Percentiles rank a stretch among this genome's conserved stretches.
Evolutionary conservation across 2,329 filamentous ascomycete species (phyloP).

Genomic region (Zalaria sp.): DNA sequence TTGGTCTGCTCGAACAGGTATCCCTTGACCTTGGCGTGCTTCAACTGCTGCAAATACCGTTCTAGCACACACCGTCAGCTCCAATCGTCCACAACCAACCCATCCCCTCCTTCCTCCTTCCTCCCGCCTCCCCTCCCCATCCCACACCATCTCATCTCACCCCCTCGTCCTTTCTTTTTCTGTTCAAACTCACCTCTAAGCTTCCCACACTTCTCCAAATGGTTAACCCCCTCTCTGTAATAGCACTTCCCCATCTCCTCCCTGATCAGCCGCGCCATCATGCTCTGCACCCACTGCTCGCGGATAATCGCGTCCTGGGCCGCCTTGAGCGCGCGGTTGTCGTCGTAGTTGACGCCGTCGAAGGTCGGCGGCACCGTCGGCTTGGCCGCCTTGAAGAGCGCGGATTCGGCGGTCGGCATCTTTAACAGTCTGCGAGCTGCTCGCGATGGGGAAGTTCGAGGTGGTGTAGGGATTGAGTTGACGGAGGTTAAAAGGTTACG

Average conservation of each 20-base stretch:
- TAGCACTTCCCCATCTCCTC: constrained; percentile 83
- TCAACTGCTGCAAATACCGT: constrained; percentile 64
- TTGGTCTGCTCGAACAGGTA: constrained; percentile 71
- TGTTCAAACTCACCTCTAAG: constrained; percentile 53
- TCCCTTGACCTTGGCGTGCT: constrained; percentile 63
- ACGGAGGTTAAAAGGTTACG: not conserved
- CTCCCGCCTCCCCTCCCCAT: not conserved
- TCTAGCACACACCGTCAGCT: constrained; percentile 32
- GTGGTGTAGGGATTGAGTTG: not conserved
- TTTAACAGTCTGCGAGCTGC: constrained; percentile 4
- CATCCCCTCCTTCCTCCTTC: not conserved
- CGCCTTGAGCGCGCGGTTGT: constrained; percentile 66
- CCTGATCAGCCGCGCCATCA: constrained; percentile 73
- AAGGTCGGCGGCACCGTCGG: constrained; percentile 70
- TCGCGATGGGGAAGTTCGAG: not conserved
- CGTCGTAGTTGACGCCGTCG: constrained; percentile 75
- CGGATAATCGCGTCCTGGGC: constrained; percentile 71
- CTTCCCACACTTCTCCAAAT: constrained; percentile 73
- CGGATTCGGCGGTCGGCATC: constrained; percentile 77
- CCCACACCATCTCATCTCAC: not conserved
- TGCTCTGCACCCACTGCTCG: constrained; percentile 79
- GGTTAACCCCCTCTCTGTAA: constrained; percentile 70
- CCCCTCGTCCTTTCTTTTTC: not conserved
- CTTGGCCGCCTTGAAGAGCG: constrained; percentile 70
- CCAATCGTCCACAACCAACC: not conserved